Percentiles rank a stretch among this genome's conserved stretches.
Evolutionary conservation across 2,329 filamentous ascomycete species (phyloP).

Genomic region (Fusarium phyllophilum): DNA sequence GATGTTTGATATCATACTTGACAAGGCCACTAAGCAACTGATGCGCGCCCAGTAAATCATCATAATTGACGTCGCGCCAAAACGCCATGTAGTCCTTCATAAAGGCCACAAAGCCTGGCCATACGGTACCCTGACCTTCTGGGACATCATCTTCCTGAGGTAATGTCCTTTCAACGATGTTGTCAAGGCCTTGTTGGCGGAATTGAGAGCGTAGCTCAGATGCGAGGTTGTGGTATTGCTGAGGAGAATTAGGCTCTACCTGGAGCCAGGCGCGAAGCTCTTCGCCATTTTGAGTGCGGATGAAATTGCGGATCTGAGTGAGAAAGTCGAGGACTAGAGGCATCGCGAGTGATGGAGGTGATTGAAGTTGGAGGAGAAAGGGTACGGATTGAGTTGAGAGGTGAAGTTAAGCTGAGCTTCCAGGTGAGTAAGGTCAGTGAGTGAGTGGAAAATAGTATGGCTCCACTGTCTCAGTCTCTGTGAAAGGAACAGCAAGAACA

Average conservation of each 20-base stretch:
- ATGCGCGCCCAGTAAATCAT: slow-evolving; percentile 79
- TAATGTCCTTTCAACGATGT: slow-evolving; percentile 70
- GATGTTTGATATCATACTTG: slow-evolving; percentile 65
- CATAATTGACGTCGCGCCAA: slow-evolving; percentile 81
- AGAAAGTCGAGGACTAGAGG: slow-evolving; percentile 76
- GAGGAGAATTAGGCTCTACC: slow-evolving; percentile 76
- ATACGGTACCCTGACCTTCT: slow-evolving; percentile 72
- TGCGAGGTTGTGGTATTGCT: slow-evolving; percentile 74
- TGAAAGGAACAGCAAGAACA: not conserved
- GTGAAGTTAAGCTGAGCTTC: slow-evolving; percentile 11
- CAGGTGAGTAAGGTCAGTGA: not conserved
- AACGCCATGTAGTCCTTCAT: slow-evolving; percentile 84
- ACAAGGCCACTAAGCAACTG: slow-evolving; percentile 77
- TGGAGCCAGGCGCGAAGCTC: slow-evolving; percentile 76
- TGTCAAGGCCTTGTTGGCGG: slow-evolving; percentile 63
- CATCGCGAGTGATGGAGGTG: slow-evolving; percentile 53
- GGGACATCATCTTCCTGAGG: slow-evolving; percentile 72
- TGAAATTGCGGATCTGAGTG: slow-evolving; percentile 63
- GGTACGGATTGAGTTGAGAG: not conserved
- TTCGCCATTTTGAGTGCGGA: slow-evolving; percentile 71
- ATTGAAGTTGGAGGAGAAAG: not conserved
- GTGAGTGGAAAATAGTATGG: slow-evolving; percentile 22
- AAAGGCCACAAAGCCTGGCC: slow-evolving; percentile 82
- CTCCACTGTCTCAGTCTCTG: slow-evolving; percentile 27
- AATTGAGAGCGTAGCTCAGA: slow-evolving; percentile 72